Percentiles rank a stretch among this genome's conserved stretches.
These are phyloP conservation scores for Trapa bicornis DNA, from an alignment of 345 rosid species.

Conservation along the genomic window DNA sequence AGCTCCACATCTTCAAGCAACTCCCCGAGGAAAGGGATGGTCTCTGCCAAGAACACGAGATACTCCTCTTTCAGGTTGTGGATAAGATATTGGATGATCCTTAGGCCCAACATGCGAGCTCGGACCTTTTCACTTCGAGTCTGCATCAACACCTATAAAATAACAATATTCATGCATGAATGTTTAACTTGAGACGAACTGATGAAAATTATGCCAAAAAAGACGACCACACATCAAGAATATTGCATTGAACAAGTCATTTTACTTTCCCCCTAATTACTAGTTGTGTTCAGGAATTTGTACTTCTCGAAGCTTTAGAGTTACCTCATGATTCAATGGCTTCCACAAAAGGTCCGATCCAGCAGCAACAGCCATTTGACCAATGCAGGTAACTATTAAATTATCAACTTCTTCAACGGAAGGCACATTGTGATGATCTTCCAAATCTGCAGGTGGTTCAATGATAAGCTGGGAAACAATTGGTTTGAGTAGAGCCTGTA, in stretches of 20 bases:
- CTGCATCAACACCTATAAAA: slow-evolving; percentile 69
- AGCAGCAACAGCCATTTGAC: slow-evolving; percentile 90
- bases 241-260: neutral
- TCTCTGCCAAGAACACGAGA: slow-evolving; percentile 61
- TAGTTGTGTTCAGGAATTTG: neutral
- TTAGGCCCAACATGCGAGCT: slow-evolving; percentile 60
- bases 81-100: slow-evolving; percentile 54
- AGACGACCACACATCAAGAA: neutral
- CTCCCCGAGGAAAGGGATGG: slow-evolving; percentile 85
- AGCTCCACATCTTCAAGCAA: slow-evolving; percentile 73
- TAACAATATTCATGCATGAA: too few species aligned
- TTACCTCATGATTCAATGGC: slow-evolving; percentile 86
- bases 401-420: slow-evolving; percentile 68
- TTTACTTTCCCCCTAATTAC: neutral
- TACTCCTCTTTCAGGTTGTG: slow-evolving; percentile 84
- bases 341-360: slow-evolving; percentile 90
- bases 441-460: slow-evolving; percentile 50
- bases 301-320: neutral
- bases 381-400: slow-evolving; percentile 52
- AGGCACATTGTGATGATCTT: slow-evolving; percentile 46
- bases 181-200: neutral
- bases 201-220: neutral
- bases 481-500: slow-evolving; percentile 78
- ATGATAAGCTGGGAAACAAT: slow-evolving; percentile 55
- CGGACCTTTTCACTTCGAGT: slow-evolving; percentile 80